Evolutionary conservation across 176 grass and related monocot species (phyloP).

Genomic region (Areca catechu): DNA sequence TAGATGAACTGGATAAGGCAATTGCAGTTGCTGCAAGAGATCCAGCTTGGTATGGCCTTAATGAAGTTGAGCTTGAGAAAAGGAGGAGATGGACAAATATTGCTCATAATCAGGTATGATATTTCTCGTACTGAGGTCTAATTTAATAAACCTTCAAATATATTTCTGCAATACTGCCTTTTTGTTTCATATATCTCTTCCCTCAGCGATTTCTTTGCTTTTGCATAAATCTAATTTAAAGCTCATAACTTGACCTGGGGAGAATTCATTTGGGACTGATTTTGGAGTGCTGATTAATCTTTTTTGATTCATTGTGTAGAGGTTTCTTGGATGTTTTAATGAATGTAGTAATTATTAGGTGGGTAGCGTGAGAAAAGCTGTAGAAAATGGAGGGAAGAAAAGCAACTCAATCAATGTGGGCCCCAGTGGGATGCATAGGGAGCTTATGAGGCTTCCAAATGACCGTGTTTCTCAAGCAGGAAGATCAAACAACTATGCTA

Average conservation of each 20-base stretch:
- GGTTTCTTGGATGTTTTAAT: too few species aligned
- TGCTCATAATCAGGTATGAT: conserved; percentile 53
- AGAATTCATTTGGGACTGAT: too few species aligned
- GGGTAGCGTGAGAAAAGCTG: conserved; percentile 38
- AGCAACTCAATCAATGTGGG: conserved; percentile 12
- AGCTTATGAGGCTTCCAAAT: conserved; percentile 39
- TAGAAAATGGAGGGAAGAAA: conserved; percentile 60
- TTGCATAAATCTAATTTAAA: too few species aligned
- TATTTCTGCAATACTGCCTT: too few species aligned
- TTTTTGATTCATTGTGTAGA: too few species aligned
- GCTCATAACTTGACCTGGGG: too few species aligned
- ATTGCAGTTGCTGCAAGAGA: conserved; percentile 70
- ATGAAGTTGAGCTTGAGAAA: conserved; percentile 67
- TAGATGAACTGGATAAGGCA: conserved; percentile 85
- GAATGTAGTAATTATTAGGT: conserved; percentile 30
- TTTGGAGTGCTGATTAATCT: too few species aligned
- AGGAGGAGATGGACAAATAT: conserved; percentile 54
- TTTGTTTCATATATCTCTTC: too few species aligned
- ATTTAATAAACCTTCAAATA: too few species aligned
- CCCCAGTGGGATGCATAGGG: conserved; percentile 24
- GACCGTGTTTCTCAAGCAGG: conserved; percentile 35
- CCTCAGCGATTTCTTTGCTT: too few species aligned
- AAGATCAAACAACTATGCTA: conserved; percentile 47
- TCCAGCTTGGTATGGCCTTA: conserved; percentile 84
- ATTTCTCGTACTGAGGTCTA: too few species aligned